Evolutionary conservation across 2,329 filamentous ascomycete genomes (phyloP).

Genomic region (Monilinia fructicola): DNA sequence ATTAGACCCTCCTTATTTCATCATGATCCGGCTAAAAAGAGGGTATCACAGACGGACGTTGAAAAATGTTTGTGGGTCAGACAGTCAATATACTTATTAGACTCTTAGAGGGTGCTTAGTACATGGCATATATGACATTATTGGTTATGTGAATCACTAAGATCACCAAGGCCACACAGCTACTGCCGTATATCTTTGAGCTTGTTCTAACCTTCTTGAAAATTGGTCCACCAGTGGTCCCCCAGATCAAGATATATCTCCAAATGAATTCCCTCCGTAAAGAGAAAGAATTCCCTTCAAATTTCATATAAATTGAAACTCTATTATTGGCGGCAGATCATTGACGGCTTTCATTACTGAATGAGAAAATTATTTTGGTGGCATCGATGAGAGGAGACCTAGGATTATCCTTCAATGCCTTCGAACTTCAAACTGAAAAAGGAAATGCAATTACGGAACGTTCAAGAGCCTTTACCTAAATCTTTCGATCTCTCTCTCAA

Average conservation of each 20-base stretch:
- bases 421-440: not conserved
- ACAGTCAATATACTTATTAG: too few species aligned
- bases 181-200: not conserved
- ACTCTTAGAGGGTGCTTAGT: not conserved
- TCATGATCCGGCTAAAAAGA: not conserved
- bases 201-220: constrained; percentile 6
- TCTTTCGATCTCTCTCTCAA: constrained; percentile 6
- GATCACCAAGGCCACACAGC: not conserved
- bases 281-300: too few species aligned
- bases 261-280: not conserved
- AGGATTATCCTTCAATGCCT: not conserved
- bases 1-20: not conserved
- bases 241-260: constrained; percentile 15
- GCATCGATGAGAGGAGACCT: constrained; percentile 5
- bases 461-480: constrained; percentile 7
- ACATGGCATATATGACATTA: too few species aligned
- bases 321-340: constrained; percentile 14
- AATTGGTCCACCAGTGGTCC: not conserved
- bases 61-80: constrained; percentile 3
- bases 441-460: constrained; percentile 5
- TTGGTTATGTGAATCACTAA: too few species aligned
- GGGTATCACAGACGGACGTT: constrained; percentile 8
- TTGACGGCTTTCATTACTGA: constrained; percentile 16
- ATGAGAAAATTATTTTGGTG: not conserved
- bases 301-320: not conserved